phyloP scores from a whole-genome alignment of 1,139 yeast genomes.

The Meyerozyma smithsonii region DNA sequence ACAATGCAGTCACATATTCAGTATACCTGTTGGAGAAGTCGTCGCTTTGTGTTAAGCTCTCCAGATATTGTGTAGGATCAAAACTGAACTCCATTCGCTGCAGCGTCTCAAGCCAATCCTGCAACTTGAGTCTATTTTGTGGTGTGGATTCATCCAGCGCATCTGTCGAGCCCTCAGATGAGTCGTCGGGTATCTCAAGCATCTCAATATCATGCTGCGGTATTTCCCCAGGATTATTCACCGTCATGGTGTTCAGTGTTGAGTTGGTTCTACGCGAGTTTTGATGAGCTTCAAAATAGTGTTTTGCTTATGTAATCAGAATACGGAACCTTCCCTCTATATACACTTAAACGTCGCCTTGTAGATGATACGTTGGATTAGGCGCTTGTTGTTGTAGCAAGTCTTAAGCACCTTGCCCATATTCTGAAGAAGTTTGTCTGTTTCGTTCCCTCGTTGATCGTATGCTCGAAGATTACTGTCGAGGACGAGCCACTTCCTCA shows the following conservation, averaged over 20 bases:
- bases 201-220: constrained; percentile 34
- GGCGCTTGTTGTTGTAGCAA: constrained; percentile 1
- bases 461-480: constrained; percentile 1
- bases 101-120: constrained; percentile 34
- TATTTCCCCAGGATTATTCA: background rate
- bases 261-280: background rate
- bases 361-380: background rate
- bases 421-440: background rate
- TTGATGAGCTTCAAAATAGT: background rate
- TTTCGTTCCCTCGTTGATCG: background rate
- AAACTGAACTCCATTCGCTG: constrained; percentile 29
- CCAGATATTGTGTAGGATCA: constrained; percentile 21
- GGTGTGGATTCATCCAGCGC: constrained; percentile 12
- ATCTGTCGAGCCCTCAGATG: constrained; percentile 29
- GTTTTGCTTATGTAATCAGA: background rate
- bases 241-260: constrained; percentile 1
- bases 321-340: background rate
- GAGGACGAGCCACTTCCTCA: background rate
- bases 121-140: constrained; percentile 15
- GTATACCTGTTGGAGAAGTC: constrained; percentile 20
- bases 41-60: constrained; percentile 17
- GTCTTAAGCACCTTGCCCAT: background rate
- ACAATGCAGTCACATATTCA: constrained; percentile 28
- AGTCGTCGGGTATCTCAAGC: constrained; percentile 41
- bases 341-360: background rate